These are phyloP conservation scores for Termitomyces sp. DNA, from an alignment of 768 basidiomycete genomes.

Conservation along the genomic window DNA sequence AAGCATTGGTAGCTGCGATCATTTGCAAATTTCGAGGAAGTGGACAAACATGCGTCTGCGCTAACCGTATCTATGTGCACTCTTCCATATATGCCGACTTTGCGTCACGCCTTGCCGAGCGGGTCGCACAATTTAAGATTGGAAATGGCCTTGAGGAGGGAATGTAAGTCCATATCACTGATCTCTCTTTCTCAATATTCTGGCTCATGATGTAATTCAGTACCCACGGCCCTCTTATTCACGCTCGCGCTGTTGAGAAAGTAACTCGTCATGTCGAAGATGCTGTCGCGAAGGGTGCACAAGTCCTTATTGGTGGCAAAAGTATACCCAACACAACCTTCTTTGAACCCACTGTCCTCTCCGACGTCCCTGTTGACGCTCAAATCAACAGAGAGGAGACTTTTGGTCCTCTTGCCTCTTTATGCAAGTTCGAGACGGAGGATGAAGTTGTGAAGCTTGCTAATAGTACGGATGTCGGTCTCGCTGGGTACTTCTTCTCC, in stretches of 20 bases:
- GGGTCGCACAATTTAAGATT: conserved; percentile 79
- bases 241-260: conserved; percentile 81
- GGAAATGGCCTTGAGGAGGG: conserved; percentile 82
- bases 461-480: conserved; percentile 77
- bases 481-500: conserved; percentile 93
- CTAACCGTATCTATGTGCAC: conserved; percentile 93
- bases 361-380: conserved; percentile 72
- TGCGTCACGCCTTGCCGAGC: conserved; percentile 79
- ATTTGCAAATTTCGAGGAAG: conserved; percentile 75
- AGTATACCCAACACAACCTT: conserved; percentile 56
- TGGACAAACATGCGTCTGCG: conserved; percentile 86
- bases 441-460: conserved; percentile 87
- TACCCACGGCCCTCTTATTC: conserved; percentile 95
- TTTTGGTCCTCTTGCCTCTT: conserved; percentile 87
- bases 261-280: conserved; percentile 85
- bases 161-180: conserved; percentile 46
- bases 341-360: conserved; percentile 86
- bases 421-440: conserved; percentile 90
- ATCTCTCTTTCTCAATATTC: background rate
- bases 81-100: conserved; percentile 91
- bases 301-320: conserved; percentile 88
- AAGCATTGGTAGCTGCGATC: conserved; percentile 50
- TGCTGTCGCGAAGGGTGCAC: conserved; percentile 81
- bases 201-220: conserved; percentile 29
- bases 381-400: conserved; percentile 82